Percentiles rank a stretch among this genome's conserved stretches.
Evolutionary conservation across 805 yeast genomes (phyloP).

Genomic region (Grigorovia jiainica): DNA sequence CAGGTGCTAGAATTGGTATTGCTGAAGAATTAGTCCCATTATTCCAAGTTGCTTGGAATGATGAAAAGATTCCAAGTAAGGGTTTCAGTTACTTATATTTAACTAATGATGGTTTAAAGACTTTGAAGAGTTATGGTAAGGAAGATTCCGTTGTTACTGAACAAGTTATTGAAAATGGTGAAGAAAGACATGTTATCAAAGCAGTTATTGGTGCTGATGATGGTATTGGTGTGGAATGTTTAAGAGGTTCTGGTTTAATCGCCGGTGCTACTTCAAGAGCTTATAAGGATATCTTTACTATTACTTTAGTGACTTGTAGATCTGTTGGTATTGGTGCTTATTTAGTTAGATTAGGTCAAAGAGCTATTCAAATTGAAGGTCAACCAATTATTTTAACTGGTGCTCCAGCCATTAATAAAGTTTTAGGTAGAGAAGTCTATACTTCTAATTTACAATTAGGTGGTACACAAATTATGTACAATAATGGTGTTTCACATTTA

Average conservation of each 20-base stretch:
- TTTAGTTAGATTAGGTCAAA: constrained; percentile 94
- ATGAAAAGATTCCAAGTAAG: constrained; percentile 58
- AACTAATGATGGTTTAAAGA: constrained; percentile 52
- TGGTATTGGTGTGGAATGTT: constrained; percentile 97
- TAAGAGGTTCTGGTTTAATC: constrained; percentile 94
- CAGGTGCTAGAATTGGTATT: constrained; percentile 98
- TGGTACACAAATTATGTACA: constrained; percentile 98
- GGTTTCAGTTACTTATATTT: constrained; percentile 89
- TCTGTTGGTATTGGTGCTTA: constrained; percentile 99
- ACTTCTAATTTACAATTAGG: constrained; percentile 95
- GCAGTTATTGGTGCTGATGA: constrained; percentile 90
- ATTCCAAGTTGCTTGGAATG: constrained; percentile 90
- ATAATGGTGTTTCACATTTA: constrained; percentile 95
- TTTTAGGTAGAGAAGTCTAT: constrained; percentile 94
- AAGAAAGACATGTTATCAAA: constrained; percentile 69
- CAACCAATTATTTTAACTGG: constrained; percentile 98
- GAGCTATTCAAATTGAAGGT: constrained; percentile 98
- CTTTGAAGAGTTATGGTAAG: constrained; percentile 51
- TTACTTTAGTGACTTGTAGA: constrained; percentile 98
- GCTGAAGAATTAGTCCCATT: constrained; percentile 91
- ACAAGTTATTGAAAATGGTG: constrained; percentile 73
- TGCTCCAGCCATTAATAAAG: constrained; percentile 96
- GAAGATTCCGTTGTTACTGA: constrained; percentile 61
- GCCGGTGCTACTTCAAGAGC: constrained; percentile 99
- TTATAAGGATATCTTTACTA: constrained; percentile 92